Conservation (phyloP, 2,329 filamentous ascomycete genomes). For the Botrytis medusae region DNA sequence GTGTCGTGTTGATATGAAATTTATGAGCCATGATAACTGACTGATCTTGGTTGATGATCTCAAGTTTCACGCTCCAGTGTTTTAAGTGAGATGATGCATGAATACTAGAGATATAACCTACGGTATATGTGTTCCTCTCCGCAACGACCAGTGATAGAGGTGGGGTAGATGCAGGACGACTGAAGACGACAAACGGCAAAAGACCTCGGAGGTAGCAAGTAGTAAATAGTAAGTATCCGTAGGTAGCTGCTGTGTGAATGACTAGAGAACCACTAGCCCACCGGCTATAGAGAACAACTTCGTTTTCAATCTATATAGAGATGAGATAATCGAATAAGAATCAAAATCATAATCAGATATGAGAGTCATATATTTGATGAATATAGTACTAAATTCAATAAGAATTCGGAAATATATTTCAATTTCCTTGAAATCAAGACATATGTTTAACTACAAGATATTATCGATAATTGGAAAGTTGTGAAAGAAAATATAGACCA, state of each 20-base stretch:
- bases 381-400: neutral
- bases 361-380: neutral
- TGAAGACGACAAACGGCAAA: neutral
- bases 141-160: neutral
- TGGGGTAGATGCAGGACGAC: slow-evolving; percentile 3
- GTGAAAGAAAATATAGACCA: neutral
- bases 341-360: neutral
- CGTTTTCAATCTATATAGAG: neutral
- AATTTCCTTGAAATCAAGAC: neutral
- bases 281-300: neutral
- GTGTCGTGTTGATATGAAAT: slow-evolving; percentile 28
- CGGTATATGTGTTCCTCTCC: neutral
- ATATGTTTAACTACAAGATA: neutral
- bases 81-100: neutral
- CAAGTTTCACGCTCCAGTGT: neutral
- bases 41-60: neutral
- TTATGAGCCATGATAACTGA: slow-evolving; percentile 25
- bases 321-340: neutral
- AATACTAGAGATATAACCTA: neutral
- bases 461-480: neutral
- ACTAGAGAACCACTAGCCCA: neutral
- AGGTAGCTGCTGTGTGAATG: neutral
- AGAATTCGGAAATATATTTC: neutral
- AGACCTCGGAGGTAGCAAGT: neutral
- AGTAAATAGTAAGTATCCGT: neutral